These are phyloP conservation scores for Achaetomiella virescens DNA, from an alignment of 495 filamentous ascomycete species.

Conservation along the genomic window DNA sequence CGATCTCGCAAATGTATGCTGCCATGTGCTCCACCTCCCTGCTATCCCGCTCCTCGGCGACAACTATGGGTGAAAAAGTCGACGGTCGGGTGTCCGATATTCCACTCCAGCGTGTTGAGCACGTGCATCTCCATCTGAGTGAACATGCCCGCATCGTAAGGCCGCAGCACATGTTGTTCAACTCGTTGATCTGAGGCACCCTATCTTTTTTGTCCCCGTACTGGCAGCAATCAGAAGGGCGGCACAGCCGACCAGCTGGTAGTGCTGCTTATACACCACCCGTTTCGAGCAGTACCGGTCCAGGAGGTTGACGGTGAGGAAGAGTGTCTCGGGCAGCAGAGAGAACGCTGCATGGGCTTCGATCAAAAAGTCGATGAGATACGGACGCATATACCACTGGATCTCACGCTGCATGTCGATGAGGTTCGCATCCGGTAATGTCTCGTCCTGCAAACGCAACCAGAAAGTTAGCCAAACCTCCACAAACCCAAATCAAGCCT, in stretches of 20 bases:
- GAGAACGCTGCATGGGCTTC: slow-evolving; percentile 95
- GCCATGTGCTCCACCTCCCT: slow-evolving; percentile 91
- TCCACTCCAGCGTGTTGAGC: slow-evolving; percentile 93
- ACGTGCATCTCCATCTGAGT: slow-evolving; percentile 99
- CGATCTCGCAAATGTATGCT: slow-evolving; percentile 87
- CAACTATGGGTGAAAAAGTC: slow-evolving; percentile 84
- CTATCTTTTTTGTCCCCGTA: slow-evolving; percentile 98
- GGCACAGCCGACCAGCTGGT: slow-evolving; percentile 94
- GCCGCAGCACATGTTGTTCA: slow-evolving; percentile 98
- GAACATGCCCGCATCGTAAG: slow-evolving; percentile 99
- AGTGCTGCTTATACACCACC: slow-evolving; percentile 99
- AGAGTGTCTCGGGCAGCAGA: slow-evolving; percentile 87
- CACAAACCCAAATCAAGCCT: background rate
- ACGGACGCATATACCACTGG: slow-evolving; percentile 99
- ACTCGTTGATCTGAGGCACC: slow-evolving; percentile 88
- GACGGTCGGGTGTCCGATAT: slow-evolving; percentile 90
- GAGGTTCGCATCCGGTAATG: slow-evolving; percentile 88
- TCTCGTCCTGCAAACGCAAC: slow-evolving; percentile 56
- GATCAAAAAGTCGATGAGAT: slow-evolving; percentile 95
- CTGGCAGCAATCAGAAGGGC: slow-evolving; percentile 92
- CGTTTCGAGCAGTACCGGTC: slow-evolving; percentile 96
- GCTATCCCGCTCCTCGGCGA: slow-evolving; percentile 65
- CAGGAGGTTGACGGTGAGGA: slow-evolving; percentile 92
- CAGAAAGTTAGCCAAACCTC: slow-evolving; percentile 7
- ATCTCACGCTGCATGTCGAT: slow-evolving; percentile 99